These are phyloP conservation scores for Phytophthora aleatoria DNA, from an alignment of 352 stramenopile species.

Conservation along the genomic window DNA sequence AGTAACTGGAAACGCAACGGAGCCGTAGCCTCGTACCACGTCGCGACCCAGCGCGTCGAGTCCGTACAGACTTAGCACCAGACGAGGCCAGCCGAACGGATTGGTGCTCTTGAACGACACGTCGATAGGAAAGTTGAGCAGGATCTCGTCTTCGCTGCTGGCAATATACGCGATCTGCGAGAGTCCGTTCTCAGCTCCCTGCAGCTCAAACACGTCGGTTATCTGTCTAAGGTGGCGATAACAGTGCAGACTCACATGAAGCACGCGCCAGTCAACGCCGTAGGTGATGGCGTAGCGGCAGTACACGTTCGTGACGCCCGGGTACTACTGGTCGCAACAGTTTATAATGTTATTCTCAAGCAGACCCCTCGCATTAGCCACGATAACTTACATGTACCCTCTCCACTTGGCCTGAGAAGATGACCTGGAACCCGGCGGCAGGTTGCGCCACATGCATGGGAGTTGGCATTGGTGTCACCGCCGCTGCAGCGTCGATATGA, in stretches of 20 bases:
- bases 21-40: slow-evolving; percentile 92
- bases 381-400: slow-evolving; percentile 47
- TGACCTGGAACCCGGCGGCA: slow-evolving; percentile 52
- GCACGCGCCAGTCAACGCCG: slow-evolving; percentile 91
- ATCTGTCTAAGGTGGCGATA: neutral
- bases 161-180: slow-evolving; percentile 86
- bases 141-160: slow-evolving; percentile 63
- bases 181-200: slow-evolving; percentile 83
- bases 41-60: slow-evolving; percentile 92
- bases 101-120: slow-evolving; percentile 96
- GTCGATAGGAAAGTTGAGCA: slow-evolving; percentile 97
- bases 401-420: slow-evolving; percentile 68
- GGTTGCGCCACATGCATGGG: slow-evolving; percentile 26
- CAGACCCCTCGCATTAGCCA: neutral
- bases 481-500: neutral
- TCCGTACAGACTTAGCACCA: slow-evolving; percentile 89
- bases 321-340: slow-evolving; percentile 47
- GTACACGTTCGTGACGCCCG: slow-evolving; percentile 88
- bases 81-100: slow-evolving; percentile 93
- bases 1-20: slow-evolving; percentile 77
- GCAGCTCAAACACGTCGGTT: neutral
- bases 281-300: slow-evolving; percentile 93
- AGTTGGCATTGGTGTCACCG: slow-evolving; percentile 2
- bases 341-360: neutral
- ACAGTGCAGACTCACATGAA: slow-evolving; percentile 59